Evolutionary conservation across 202 grass and related monocot species (phyloP).

Genomic region (Carex sylvatica): DNA sequence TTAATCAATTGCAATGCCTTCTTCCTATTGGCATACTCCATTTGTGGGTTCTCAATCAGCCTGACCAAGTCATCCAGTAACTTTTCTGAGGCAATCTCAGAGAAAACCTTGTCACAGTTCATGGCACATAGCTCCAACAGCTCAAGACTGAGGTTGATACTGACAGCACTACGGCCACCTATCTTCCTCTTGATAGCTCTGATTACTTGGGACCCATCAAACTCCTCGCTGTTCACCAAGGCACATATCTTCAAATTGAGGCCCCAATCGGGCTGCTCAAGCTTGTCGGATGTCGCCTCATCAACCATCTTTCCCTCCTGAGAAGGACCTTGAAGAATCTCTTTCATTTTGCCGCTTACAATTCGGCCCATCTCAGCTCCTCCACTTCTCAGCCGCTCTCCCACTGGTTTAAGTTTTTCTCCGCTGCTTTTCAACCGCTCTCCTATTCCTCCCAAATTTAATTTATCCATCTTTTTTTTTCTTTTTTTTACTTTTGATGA

Average conservation of each 20-base stretch:
- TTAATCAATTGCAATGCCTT: conserved; percentile 34
- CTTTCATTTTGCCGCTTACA: conserved; percentile 38
- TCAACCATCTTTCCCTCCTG: conserved; percentile 39
- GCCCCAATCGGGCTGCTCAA: conserved; percentile 37
- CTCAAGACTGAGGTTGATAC: conserved; percentile 29
- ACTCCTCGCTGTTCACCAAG: conserved; percentile 31
- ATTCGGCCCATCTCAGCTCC: conserved; percentile 31
- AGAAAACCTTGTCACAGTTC: conserved; percentile 41
- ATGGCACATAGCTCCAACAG: conserved; percentile 36
- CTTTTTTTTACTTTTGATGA: background rate
- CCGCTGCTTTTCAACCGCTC: conserved; percentile 17
- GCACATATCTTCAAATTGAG: conserved; percentile 35
- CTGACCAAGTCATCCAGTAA: conserved; percentile 36
- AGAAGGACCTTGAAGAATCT: conserved; percentile 38
- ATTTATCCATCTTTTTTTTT: conserved; percentile 23
- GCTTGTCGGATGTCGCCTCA: conserved; percentile 28
- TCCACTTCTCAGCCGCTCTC: conserved; percentile 30
- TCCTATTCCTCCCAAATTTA: conserved; percentile 28
- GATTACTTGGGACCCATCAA: conserved; percentile 31
- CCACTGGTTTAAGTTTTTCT: conserved; percentile 24
- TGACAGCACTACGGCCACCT: conserved; percentile 13
- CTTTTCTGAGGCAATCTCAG: conserved; percentile 37
- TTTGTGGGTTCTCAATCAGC: conserved; percentile 38
- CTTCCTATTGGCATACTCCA: conserved; percentile 24
- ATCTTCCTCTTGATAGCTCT: conserved; percentile 39